Percentiles rank a stretch among this genome's conserved stretches.
These are phyloP conservation scores for Erodium chrysanthum DNA, from an alignment of 441 rosid species.

Conservation along the genomic window DNA sequence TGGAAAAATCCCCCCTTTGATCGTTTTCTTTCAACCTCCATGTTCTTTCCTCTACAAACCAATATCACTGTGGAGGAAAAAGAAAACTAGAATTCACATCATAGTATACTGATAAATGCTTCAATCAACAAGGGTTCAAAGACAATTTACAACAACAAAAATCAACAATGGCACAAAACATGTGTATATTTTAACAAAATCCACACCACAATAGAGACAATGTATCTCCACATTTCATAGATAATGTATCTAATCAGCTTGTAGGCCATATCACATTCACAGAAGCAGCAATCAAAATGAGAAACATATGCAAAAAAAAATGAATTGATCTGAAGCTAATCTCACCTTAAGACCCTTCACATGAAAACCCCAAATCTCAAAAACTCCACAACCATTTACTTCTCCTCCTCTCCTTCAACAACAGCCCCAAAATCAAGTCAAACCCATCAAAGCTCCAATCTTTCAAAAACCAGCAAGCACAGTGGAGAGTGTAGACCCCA, in stretches of 20 bases:
- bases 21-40: constrained; percentile 65
- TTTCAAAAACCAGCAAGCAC: constrained; percentile 10
- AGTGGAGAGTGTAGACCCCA: constrained; percentile 11
- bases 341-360: constrained; percentile 26
- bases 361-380: constrained; percentile 18
- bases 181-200: constrained; percentile 5
- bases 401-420: not conserved
- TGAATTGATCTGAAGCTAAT: constrained; percentile 7
- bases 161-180: constrained; percentile 5
- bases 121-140: not conserved
- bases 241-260: constrained; percentile 5
- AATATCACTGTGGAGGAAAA: constrained; percentile 1
- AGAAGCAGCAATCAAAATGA: constrained; percentile 7
- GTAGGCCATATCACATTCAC: not conserved
- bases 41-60: constrained; percentile 24
- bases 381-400: constrained; percentile 10
- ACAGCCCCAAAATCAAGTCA: not conserved
- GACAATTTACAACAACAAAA: not conserved
- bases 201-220: constrained; percentile 5
- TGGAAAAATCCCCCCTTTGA: constrained; percentile 54
- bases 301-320: not conserved
- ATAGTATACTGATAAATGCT: not conserved
- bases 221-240: not conserved
- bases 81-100: not conserved
- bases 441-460: constrained; percentile 17